phyloP scores from a whole-genome alignment of 257 asterid genomes.

The Ballota nigra region DNA sequence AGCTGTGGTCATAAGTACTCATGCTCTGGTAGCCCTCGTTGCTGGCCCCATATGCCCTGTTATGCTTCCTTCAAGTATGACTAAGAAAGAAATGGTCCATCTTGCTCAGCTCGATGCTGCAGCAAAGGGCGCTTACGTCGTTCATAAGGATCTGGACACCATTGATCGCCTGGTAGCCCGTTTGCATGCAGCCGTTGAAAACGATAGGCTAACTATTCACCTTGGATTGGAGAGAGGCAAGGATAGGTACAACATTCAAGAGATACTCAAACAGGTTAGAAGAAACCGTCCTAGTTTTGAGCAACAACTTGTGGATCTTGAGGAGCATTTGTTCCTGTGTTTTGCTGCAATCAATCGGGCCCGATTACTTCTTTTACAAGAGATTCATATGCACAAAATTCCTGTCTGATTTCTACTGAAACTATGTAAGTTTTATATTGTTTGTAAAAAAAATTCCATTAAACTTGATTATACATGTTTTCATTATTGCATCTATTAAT shows the following conservation, averaged over 20 bases:
- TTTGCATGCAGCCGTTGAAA: conserved; percentile 50
- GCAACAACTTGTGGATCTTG: conserved; percentile 69
- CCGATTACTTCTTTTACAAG: conserved; percentile 58
- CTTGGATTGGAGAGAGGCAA: conserved; percentile 69
- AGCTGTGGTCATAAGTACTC: conserved; percentile 62
- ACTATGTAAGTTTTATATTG: conserved; percentile 17
- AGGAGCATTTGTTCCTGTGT: conserved; percentile 82
- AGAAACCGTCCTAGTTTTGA: conserved; percentile 51
- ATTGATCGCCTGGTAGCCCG: conserved; percentile 72
- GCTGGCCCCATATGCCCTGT: conserved; percentile 39
- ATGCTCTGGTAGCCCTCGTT: conserved; percentile 54
- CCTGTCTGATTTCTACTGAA: conserved; percentile 16
- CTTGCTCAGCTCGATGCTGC: conserved; percentile 80
- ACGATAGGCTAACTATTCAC: conserved; percentile 53
- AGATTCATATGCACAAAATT: conserved; percentile 33
- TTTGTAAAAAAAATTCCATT: neutral
- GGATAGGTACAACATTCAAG: conserved; percentile 64
- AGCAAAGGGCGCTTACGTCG: conserved; percentile 68
- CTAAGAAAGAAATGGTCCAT: conserved; percentile 52
- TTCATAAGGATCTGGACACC: conserved; percentile 73
- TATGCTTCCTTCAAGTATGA: conserved; percentile 34
- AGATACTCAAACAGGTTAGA: conserved; percentile 67
- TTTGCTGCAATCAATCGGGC: conserved; percentile 77
- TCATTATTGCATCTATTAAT: neutral
- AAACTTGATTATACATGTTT: neutral